phyloP scores from a whole-genome alignment of 345 rosid genomes.

The Eucalyptus cloeziana region DNA sequence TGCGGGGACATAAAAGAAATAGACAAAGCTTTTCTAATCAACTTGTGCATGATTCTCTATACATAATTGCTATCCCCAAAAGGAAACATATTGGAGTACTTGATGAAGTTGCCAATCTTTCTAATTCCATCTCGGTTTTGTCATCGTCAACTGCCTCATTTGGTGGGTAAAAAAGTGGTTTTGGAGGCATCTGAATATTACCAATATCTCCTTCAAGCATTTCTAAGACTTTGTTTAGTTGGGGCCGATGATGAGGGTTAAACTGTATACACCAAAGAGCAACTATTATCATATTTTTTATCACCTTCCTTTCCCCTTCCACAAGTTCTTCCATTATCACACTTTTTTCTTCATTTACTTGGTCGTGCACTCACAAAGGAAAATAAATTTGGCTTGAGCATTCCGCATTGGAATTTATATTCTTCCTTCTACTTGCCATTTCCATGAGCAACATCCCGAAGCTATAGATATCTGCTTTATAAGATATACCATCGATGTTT shows the following conservation, averaged over 20 bases:
- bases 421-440: not conserved
- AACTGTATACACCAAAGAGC: not conserved
- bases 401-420: not conserved
- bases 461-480: not conserved
- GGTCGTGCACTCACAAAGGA: not conserved
- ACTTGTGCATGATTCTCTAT: not conserved
- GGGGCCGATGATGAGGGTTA: not conserved
- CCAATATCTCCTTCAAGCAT: not conserved
- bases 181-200: not conserved
- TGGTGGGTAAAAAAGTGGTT: not conserved
- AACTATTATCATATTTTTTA: not conserved
- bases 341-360: not conserved
- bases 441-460: not conserved
- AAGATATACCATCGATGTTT: not conserved
- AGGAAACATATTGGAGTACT: not conserved
- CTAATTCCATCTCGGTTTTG: not conserved
- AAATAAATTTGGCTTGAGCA: not conserved
- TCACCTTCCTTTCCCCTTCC: not conserved
- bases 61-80: not conserved
- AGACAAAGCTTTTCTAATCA: not conserved
- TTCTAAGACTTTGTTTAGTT: not conserved
- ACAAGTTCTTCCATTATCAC: not conserved
- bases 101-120: not conserved
- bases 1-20: not conserved
- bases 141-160: not conserved